These are phyloP conservation scores for Pythium phragmiticola DNA, from an alignment of 352 stramenopile species.

Conservation along the genomic window DNA sequence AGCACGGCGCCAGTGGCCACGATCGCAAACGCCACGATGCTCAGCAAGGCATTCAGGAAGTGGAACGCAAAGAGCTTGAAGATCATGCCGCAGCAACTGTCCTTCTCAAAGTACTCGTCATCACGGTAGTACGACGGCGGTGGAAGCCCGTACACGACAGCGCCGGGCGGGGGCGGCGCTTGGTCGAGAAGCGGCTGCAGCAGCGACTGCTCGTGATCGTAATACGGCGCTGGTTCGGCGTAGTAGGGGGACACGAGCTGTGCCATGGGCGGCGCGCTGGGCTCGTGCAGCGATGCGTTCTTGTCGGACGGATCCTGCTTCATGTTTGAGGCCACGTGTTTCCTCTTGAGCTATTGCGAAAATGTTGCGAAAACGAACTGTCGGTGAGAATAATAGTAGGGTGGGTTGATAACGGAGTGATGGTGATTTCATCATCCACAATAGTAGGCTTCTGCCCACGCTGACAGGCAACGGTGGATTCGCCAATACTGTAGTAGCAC, in stretches of 20 bases:
- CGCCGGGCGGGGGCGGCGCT: slow-evolving; percentile 13
- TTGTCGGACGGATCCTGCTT: slow-evolving; percentile 8
- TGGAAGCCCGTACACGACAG: slow-evolving; percentile 24
- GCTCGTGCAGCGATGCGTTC: slow-evolving; percentile 22
- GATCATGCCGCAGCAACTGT: slow-evolving; percentile 38
- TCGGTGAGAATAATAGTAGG: too few species aligned
- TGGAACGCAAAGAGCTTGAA: slow-evolving; percentile 63
- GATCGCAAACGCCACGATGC: slow-evolving; percentile 43
- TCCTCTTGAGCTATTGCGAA: too few species aligned
- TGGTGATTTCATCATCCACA: too few species aligned
- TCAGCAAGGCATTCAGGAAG: slow-evolving; percentile 56
- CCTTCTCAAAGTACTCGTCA: slow-evolving; percentile 20
- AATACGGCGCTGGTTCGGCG: not conserved
- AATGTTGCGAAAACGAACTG: too few species aligned
- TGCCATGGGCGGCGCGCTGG: slow-evolving; percentile 24
- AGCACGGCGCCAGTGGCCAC: slow-evolving; percentile 41
- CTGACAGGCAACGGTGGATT: too few species aligned
- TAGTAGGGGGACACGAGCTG: slow-evolving; percentile 27
- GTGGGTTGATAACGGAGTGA: too few species aligned
- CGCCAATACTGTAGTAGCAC: too few species aligned
- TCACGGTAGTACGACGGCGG: not conserved
- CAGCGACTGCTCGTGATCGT: not conserved
- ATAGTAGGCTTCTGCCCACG: too few species aligned
- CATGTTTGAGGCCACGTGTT: not conserved
- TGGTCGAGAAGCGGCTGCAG: slow-evolving; percentile 22